Conservation (phyloP, 306 rosid genomes). For the Pyrus betulifolia region DNA sequence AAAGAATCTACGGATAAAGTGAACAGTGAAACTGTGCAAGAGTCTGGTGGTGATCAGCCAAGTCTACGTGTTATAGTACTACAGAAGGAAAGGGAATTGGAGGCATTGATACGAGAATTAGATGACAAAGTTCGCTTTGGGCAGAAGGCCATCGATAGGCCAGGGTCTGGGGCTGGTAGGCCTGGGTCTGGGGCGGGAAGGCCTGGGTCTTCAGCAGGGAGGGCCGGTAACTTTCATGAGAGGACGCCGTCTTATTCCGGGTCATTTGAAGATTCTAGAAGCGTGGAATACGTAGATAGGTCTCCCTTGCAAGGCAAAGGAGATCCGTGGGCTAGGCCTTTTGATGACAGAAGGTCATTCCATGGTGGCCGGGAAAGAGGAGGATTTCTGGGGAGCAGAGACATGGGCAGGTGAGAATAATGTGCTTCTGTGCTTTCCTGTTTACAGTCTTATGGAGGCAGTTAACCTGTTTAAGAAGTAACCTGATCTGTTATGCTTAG, state of each 20-base stretch:
- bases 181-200: background rate
- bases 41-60: constrained; percentile 37
- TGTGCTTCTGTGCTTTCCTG: background rate
- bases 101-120: constrained; percentile 54
- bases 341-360: constrained; percentile 67
- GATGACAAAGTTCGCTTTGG: constrained; percentile 92
- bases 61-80: constrained; percentile 18
- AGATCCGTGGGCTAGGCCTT: constrained; percentile 58
- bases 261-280: constrained; percentile 70
- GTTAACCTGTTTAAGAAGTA: background rate
- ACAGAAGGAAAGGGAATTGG: constrained; percentile 67
- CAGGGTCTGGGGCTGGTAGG: constrained; percentile 67
- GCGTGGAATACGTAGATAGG: constrained; percentile 52
- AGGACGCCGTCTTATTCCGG: constrained; percentile 72
- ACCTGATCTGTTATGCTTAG: background rate
- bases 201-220: constrained; percentile 17
- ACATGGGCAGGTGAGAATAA: constrained; percentile 54
- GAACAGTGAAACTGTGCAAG: constrained; percentile 39
- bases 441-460: background rate
- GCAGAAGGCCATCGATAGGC: constrained; percentile 80
- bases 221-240: constrained; percentile 43
- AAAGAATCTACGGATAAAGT: constrained; percentile 30
- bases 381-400: constrained; percentile 55
- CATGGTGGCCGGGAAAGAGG: constrained; percentile 61
- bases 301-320: constrained; percentile 77